Evolutionary conservation across 106 monocot genomes (phyloP).

Genomic region (Iris macrosiphon): DNA sequence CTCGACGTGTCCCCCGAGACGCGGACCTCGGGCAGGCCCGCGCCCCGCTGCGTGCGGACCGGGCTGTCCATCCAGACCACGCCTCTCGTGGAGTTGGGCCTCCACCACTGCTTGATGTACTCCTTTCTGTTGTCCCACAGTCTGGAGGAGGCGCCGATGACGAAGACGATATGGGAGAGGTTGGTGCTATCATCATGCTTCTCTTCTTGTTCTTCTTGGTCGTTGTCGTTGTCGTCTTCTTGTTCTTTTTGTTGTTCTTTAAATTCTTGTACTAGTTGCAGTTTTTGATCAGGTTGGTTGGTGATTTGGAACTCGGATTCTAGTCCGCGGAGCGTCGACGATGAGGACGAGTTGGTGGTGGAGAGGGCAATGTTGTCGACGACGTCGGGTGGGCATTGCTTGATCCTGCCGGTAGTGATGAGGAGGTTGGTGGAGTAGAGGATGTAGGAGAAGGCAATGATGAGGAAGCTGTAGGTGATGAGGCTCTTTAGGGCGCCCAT

Average conservation of each 20-base stretch:
- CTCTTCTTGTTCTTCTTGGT: neutral
- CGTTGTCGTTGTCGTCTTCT: neutral
- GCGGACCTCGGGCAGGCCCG: constrained; percentile 37
- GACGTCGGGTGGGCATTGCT: no score
- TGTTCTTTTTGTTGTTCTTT: neutral
- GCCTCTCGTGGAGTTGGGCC: constrained; percentile 25
- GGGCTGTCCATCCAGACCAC: constrained; percentile 35
- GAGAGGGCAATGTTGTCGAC: no score
- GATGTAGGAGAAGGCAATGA: no score
- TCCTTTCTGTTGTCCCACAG: constrained; percentile 2
- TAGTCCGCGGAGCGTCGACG: no score
- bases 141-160: constrained; percentile 1
- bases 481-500: no score
- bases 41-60: constrained; percentile 1
- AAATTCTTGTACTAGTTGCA: neutral
- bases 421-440: no score
- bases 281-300: no score
- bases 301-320: no score
- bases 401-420: no score
- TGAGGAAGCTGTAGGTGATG: no score
- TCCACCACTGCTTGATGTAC: constrained; percentile 18
- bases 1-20: constrained; percentile 58
- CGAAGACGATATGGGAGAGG: constrained; percentile 2
- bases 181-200: neutral
- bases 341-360: no score